Evolutionary conservation across 116 monocot species (phyloP).

Genomic region (Cymodocea nodosa): DNA sequence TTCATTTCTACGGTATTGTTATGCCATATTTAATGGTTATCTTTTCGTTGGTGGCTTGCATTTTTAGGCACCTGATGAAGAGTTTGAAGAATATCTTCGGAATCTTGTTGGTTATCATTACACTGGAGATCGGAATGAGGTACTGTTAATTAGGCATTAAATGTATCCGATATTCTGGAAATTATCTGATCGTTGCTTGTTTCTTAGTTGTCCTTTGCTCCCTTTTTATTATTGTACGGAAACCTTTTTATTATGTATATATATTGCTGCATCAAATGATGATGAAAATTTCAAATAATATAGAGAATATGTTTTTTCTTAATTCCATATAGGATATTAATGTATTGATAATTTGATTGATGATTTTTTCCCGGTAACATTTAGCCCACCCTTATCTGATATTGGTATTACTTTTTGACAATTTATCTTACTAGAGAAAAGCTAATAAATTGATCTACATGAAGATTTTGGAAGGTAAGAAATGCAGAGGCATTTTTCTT

Average conservation of each 20-base stretch:
- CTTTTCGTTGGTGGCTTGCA: not conserved
- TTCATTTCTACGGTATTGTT: not conserved
- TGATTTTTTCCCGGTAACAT: too few relatives aligned
- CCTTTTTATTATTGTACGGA: not conserved
- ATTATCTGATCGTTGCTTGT: not conserved
- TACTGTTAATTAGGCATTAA: conserved; percentile 10
- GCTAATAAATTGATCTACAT: too few relatives aligned
- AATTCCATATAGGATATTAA: too few relatives aligned
- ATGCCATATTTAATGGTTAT: not conserved
- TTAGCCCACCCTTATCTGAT: too few relatives aligned
- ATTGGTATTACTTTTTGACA: too few relatives aligned
- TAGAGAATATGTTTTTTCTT: too few relatives aligned
- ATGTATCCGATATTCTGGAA: conserved; percentile 2
- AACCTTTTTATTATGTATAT: not conserved
- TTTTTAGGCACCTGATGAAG: conserved; percentile 95
- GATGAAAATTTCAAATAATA: too few relatives aligned
- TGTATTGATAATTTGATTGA: too few relatives aligned
- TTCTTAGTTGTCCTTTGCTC: not conserved
- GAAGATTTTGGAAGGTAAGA: too few relatives aligned
- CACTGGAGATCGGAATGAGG: conserved; percentile 90
- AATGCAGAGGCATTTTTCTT: too few relatives aligned
- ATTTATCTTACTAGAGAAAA: too few relatives aligned
- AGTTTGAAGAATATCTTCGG: conserved; percentile 89
- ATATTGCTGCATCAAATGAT: not conserved
- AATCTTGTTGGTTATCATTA: conserved; percentile 58